Evolutionary conservation across 495 filamentous ascomycete genomes (phyloP), one percentile per base, ranked within the genome.

Genomic region (Aspergillus sclerotiicarbonarius): DNA sequence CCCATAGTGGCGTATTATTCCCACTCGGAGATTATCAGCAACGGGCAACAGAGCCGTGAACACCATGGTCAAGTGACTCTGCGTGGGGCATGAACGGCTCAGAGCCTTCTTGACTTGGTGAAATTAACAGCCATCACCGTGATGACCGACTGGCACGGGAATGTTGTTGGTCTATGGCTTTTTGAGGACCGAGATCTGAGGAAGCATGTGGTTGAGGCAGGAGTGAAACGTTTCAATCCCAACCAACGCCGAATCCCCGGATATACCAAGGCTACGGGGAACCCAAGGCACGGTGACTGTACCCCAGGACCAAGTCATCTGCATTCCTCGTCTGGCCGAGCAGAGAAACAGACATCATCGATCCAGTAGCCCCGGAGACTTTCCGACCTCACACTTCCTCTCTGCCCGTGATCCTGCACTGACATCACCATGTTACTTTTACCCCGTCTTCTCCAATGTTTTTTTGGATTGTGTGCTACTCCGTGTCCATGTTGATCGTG

Each of bases 401-500:
- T 35, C 33, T 2, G 33, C 33, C 10, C 13, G 37, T 41, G 37
- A 41, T 41, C 37, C 37, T 41, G 37, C 37, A 41, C 10, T 41
- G 37, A 41, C 37, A n/a, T 4, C 6, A n/a, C 1, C 13, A 15
- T 41, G 37, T n/a, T 41, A 41, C 47, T 4, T 58, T 35, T 10
- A 48, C 21, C 21, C 54, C 16, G 56, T 41, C 57, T 68, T 65
- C 46, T 62, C 58, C 33, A 12, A 66, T 41, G 6, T 62, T 62
- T 20, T 20, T 29, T 56, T 12, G 64, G 70, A 48, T 66, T 63
- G 54, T 71, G 66, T 30, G 63, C 63, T 9, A 71, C 65, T 41
- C 54, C 57, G 49, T 70, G 61, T 9, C 63, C 63, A 41, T 72
- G 65, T 32, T 72, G 70, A 47, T 72, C 64, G 2, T 41, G 62